These are phyloP conservation scores for Tilletia caries DNA, from an alignment of 1,284 basidiomycete species.

Conservation along the genomic window DNA sequence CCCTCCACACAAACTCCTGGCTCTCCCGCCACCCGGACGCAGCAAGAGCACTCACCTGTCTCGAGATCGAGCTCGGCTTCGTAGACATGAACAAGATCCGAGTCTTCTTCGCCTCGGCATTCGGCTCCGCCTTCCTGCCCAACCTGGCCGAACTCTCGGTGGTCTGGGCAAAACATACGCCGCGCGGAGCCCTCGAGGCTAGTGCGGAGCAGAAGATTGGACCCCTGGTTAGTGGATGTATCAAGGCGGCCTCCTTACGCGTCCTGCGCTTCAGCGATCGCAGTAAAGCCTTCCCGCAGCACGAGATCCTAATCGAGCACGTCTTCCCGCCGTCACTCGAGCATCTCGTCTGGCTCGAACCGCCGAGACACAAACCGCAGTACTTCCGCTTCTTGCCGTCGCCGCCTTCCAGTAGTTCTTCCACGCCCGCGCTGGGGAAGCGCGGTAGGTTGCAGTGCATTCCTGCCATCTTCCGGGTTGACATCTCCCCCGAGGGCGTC, in stretches of 20 bases:
- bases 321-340: background rate
- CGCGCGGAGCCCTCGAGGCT: no score
- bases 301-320: background rate
- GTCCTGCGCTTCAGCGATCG: no score
- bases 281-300: background rate
- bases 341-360: background rate
- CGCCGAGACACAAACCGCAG: background rate
- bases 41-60: background rate
- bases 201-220: no score
- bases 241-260: no score
- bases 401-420: no score
- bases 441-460: background rate
- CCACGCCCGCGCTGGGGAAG: background rate
- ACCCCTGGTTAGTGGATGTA: no score
- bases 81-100: no score
- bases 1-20: background rate
- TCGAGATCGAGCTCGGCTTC: background rate
- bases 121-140: background rate
- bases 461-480: background rate
- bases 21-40: background rate
- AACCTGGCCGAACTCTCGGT: background rate
- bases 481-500: background rate
- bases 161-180: background rate
- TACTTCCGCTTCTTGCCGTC: background rate
- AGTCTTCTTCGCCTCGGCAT: no score